Conservation (phyloP, 225 moss, liverwort and hornwort genomes). For the Straminergon stramineum region DNA sequence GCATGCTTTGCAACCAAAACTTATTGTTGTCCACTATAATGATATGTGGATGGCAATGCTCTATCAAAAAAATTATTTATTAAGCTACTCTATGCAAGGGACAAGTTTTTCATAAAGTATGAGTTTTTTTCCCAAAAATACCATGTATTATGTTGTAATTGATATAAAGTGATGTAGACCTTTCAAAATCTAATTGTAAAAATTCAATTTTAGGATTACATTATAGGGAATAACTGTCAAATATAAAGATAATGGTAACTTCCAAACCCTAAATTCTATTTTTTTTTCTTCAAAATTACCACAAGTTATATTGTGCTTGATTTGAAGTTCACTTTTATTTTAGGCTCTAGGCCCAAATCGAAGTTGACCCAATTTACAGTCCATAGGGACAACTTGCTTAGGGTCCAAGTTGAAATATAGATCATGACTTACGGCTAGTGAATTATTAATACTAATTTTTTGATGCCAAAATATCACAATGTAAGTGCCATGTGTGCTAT, state of each 20-base stretch:
- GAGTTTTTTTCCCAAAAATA: not conserved
- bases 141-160: not conserved
- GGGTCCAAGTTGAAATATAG: not conserved
- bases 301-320: not conserved
- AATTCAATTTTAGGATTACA: not conserved
- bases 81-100: fast-evolving
- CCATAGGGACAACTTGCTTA: fast-evolving
- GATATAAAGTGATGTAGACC: fast-evolving
- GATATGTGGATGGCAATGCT: not conserved
- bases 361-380: not conserved
- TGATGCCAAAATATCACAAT: fast-evolving
- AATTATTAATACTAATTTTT: not conserved
- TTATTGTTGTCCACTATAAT: not conserved
- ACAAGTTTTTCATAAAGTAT: not conserved
- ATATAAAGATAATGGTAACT: fast-evolving
- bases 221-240: fast-evolving
- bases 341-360: fast-evolving
- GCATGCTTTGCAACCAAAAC: fast-evolving
- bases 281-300: not conserved
- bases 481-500: not conserved
- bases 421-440: not conserved
- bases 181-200: not conserved
- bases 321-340: not conserved
- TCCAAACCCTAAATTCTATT: fast-evolving
- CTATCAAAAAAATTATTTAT: not conserved